These are phyloP conservation scores for Aspergillus fructus DNA, from an alignment of 2,329 filamentous ascomycete genomes.

Conservation along the genomic window DNA sequence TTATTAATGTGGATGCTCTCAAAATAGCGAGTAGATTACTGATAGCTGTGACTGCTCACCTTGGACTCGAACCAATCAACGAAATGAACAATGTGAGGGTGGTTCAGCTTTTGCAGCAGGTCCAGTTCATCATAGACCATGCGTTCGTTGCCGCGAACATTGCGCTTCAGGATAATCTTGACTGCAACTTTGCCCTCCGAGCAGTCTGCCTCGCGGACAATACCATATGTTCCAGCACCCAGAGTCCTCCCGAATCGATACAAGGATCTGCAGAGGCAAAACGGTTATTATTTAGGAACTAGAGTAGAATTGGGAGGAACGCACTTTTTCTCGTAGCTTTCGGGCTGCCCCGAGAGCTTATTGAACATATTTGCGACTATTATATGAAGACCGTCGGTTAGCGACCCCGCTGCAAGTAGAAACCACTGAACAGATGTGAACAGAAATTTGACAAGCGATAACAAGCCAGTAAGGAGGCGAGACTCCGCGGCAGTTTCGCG, in stretches of 20 bases:
- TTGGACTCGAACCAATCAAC: conserved; percentile 99
- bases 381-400: conserved; percentile 1
- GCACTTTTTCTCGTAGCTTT: conserved; percentile 98
- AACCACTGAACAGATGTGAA: neutral
- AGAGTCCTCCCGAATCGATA: conserved; percentile 93
- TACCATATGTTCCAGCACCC: conserved; percentile 96
- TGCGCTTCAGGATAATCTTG: conserved; percentile 99
- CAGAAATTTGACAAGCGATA: neutral
- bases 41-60: conserved; percentile 51
- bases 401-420: neutral
- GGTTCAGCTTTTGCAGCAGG: conserved; percentile 86
- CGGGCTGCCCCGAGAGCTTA: conserved; percentile 92
- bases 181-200: conserved; percentile 81
- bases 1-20: conserved; percentile 12
- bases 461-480: neutral
- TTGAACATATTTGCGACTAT: conserved; percentile 87
- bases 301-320: conserved; percentile 22
- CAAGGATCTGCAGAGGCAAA: conserved; percentile 60
- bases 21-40: neutral
- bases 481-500: neutral
- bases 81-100: conserved; percentile 95
- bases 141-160: conserved; percentile 94
- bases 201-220: conserved; percentile 91
- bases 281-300: conserved; percentile 10
- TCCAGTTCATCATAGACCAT: conserved; percentile 98